Evolutionary conservation across 805 yeast species (phyloP).

Genomic region (Monosporozyma unispora): DNA sequence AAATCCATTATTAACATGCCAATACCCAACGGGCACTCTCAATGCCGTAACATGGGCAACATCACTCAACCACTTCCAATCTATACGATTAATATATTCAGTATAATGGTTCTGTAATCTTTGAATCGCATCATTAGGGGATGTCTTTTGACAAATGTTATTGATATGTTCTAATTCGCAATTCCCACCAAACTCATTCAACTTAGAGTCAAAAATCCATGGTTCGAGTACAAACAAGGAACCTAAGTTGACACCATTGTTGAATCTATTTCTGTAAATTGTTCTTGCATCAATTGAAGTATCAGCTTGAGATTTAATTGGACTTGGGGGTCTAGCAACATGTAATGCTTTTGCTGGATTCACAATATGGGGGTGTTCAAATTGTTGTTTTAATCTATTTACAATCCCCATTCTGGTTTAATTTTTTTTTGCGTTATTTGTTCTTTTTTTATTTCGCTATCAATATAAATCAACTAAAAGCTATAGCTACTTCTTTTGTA

Average conservation of each 20-base stretch:
- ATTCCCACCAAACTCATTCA: constrained; percentile 48
- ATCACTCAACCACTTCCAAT: constrained; percentile 69
- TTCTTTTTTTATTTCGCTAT: neutral
- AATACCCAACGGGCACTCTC: constrained; percentile 85
- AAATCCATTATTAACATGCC: constrained; percentile 65
- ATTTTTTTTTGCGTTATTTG: neutral
- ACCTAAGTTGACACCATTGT: constrained; percentile 83
- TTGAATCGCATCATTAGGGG: constrained; percentile 44
- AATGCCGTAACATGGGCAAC: constrained; percentile 60
- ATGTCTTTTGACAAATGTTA: constrained; percentile 38
- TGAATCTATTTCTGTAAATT: constrained; percentile 51
- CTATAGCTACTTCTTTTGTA: too few species aligned
- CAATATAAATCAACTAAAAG: too few species aligned
- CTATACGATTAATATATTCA: constrained; percentile 51
- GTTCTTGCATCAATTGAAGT: constrained; percentile 34
- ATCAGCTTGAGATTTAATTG: constrained; percentile 31
- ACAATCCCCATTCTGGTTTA: constrained; percentile 11
- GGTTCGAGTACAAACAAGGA: constrained; percentile 70
- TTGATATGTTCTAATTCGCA: constrained; percentile 70
- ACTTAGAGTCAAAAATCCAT: constrained; percentile 61
- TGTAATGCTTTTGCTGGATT: neutral
- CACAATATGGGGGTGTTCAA: constrained; percentile 12
- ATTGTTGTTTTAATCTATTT: constrained; percentile 17
- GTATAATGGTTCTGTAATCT: constrained; percentile 60
- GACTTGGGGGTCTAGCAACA: constrained; percentile 13